Evolutionary conservation across 371 early-diverging fungal species (phyloP).

Genomic region (Syncephalis fuscata): DNA sequence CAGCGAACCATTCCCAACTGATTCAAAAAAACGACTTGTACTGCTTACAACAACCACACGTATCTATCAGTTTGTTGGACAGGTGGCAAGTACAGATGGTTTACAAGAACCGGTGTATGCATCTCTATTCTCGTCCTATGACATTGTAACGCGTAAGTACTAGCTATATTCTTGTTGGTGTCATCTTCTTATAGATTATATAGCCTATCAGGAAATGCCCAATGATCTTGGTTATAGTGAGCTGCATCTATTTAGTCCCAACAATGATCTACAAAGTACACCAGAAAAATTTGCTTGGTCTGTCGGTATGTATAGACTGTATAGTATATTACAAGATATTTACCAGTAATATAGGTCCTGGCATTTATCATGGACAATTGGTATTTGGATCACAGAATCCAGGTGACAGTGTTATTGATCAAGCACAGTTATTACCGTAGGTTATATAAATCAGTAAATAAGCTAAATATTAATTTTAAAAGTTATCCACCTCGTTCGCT

Average conservation of each 20-base stretch:
- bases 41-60: slow-evolving; percentile 60
- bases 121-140: slow-evolving; percentile 36
- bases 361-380: slow-evolving; percentile 69
- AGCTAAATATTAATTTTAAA: not conserved
- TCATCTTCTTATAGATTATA: no score
- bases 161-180: no score
- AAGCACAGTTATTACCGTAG: slow-evolving; percentile 58
- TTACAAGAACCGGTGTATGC: slow-evolving; percentile 31
- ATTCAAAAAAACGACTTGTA: slow-evolving; percentile 51
- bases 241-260: slow-evolving; percentile 46
- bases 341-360: slow-evolving; percentile 30
- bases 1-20: slow-evolving; percentile 58
- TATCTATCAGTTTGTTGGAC: slow-evolving; percentile 74
- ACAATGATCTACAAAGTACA: slow-evolving; percentile 41
- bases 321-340: slow-evolving; percentile 1
- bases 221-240: slow-evolving; percentile 33
- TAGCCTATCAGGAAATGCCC: slow-evolving; percentile 60
- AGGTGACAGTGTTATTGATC: slow-evolving; percentile 65
- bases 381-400: slow-evolving; percentile 52
- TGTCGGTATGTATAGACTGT: slow-evolving; percentile 22
- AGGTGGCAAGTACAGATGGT: slow-evolving; percentile 13
- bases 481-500: slow-evolving; percentile 33
- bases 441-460: slow-evolving; percentile 2
- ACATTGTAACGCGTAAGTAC: slow-evolving; percentile 29
- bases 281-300: slow-evolving; percentile 64